A percentile compares a stretch with the other conserved stretches of the same genome.
Conservation (phyloP, 2,329 filamentous ascomycete species). For the Nemania abortiva region DNA sequence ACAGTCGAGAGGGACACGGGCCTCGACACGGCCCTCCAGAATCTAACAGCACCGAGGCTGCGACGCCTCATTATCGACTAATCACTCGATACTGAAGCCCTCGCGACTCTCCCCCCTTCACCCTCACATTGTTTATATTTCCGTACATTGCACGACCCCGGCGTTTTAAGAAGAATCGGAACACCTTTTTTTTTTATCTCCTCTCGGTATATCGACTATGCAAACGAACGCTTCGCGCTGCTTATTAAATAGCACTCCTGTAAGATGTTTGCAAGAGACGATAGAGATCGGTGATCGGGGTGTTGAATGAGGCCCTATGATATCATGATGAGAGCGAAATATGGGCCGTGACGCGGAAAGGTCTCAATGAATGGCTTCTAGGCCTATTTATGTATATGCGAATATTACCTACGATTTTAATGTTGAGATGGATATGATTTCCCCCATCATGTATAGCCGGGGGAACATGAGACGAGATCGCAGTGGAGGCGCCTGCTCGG, state of each 20-base stretch:
- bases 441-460: slow-evolving; percentile 9
- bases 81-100: not conserved
- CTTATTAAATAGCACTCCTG: slow-evolving; percentile 15
- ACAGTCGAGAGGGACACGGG: slow-evolving; percentile 46
- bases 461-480: slow-evolving; percentile 12
- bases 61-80: not conserved
- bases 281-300: slow-evolving; percentile 1
- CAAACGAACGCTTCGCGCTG: slow-evolving; percentile 2
- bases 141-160: slow-evolving; percentile 43
- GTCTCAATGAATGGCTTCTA: slow-evolving; percentile 6
- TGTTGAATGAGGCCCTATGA: slow-evolving; percentile 20
- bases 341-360: slow-evolving; percentile 18
- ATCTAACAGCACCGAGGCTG: slow-evolving; percentile 8
- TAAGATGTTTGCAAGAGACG: not conserved
- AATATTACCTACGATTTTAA: slow-evolving; percentile 34
- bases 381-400: slow-evolving; percentile 29
- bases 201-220: not conserved
- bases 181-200: slow-evolving; percentile 26
- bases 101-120: not conserved
- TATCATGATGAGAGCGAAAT: slow-evolving; percentile 34
- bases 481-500: not conserved
- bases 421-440: slow-evolving; percentile 30
- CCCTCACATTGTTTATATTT: slow-evolving; percentile 39
- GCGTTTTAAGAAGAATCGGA: slow-evolving; percentile 43
- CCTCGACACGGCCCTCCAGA: slow-evolving; percentile 44